Conservation (phyloP, 805 yeast species). For the Lipomyces anomalus region DNA sequence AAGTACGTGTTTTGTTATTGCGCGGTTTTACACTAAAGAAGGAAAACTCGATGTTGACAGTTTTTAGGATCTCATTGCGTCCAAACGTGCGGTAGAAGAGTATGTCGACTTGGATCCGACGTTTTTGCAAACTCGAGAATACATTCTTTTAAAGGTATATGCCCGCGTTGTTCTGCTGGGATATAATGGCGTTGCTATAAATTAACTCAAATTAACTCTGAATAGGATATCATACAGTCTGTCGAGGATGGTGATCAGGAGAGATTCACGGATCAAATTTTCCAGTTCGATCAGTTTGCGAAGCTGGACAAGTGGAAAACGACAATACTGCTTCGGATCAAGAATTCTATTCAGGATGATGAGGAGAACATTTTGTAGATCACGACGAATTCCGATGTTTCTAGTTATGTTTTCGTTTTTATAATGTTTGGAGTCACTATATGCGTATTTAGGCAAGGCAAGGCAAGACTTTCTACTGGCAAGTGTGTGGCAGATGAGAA, state of each 20-base stretch:
- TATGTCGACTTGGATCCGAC: constrained; percentile 67
- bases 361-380: constrained; percentile 37
- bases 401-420: no score
- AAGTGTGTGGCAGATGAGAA: no score
- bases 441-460: no score
- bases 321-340: constrained; percentile 72
- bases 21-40: not conserved
- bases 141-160: constrained; percentile 45
- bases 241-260: constrained; percentile 76
- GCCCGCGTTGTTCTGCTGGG: no score
- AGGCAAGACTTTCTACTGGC: no score
- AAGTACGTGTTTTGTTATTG: constrained; percentile 12
- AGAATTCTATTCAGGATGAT: constrained; percentile 61
- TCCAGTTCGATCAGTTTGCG: constrained; percentile 78
- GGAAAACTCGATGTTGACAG: constrained; percentile 24
- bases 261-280: constrained; percentile 63
- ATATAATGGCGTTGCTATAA: no score
- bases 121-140: constrained; percentile 67
- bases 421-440: no score
- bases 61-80: constrained; percentile 70
- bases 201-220: no score
- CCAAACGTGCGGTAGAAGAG: constrained; percentile 60
- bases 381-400: no score
- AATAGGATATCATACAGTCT: constrained; percentile 63
- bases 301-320: constrained; percentile 91